These are phyloP conservation scores for Pterocarpus santalinus DNA, from an alignment of 306 rosid genomes.

Conservation along the genomic window DNA sequence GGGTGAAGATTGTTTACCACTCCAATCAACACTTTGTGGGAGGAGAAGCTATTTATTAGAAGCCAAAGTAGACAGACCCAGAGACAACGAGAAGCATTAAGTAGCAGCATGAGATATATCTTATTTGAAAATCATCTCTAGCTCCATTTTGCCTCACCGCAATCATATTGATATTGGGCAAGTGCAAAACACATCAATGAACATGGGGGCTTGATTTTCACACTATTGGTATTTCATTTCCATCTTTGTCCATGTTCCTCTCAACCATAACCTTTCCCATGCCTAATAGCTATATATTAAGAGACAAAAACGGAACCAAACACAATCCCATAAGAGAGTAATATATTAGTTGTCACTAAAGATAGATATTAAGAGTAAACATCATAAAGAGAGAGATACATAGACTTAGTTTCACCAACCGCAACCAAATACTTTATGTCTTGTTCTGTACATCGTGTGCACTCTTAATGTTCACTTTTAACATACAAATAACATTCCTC, in stretches of 20 bases:
- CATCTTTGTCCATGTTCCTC: conserved; percentile 7
- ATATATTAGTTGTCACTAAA: too few relatives aligned
- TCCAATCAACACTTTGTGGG: too few relatives aligned
- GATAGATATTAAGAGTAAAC: too few relatives aligned
- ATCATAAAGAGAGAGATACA: too few relatives aligned
- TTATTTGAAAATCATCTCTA: conserved; percentile 31
- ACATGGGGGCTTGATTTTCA: not conserved
- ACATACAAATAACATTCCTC: too few relatives aligned
- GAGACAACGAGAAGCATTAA: conserved; percentile 32
- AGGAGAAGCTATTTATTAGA: conserved; percentile 13
- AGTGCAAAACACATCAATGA: conserved; percentile 26
- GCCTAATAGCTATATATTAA: not conserved
- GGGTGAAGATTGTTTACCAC: too few relatives aligned
- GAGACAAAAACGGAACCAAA: too few relatives aligned
- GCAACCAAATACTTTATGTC: too few relatives aligned
- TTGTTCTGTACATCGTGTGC: too few relatives aligned
- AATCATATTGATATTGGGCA: conserved; percentile 46
- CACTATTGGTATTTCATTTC: conserved; percentile 11
- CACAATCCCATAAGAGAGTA: too few relatives aligned
- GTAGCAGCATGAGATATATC: conserved; percentile 38
- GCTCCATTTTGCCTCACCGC: conserved; percentile 38
- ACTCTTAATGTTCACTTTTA: too few relatives aligned
- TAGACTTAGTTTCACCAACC: too few relatives aligned
- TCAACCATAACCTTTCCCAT: not conserved
- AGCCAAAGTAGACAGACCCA: conserved; percentile 45